phyloP scores from a whole-genome alignment of 2,329 filamentous ascomycete genomes.

The Myriosclerotinia duriaeana region DNA sequence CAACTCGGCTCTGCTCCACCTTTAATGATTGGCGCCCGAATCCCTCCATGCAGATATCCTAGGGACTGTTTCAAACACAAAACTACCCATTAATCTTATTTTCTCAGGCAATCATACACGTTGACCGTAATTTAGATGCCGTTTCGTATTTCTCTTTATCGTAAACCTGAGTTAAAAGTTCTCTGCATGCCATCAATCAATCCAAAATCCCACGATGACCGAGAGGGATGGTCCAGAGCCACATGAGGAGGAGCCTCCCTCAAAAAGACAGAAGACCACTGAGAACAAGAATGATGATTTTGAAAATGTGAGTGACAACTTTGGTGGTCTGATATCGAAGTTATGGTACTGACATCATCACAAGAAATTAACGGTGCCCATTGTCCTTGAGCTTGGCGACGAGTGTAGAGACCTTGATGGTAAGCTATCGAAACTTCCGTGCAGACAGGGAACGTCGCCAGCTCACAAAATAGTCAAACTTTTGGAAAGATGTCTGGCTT shows the following conservation, averaged over 20 bases:
- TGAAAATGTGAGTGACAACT: neutral
- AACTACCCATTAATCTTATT: neutral
- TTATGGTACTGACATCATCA: neutral
- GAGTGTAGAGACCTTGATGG: conserved; percentile 1
- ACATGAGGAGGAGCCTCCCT: neutral
- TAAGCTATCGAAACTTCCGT: neutral
- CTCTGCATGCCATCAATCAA: neutral
- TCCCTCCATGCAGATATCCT: neutral
- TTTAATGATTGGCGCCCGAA: neutral
- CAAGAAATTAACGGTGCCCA: neutral
- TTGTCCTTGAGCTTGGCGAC: conserved; percentile 1
- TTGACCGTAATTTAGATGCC: neutral
- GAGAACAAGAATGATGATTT: neutral
- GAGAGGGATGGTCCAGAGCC: neutral
- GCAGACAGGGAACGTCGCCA: too few relatives aligned
- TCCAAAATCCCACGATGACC: neutral
- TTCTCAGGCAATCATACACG: too few relatives aligned
- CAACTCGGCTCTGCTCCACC: neutral
- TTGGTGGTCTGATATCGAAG: neutral
- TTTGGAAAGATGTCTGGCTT: neutral
- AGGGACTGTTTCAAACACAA: neutral
- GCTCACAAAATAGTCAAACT: neutral
- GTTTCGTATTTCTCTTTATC: neutral
- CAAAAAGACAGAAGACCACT: neutral
- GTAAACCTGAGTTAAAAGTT: neutral